Evolutionary conservation across 495 filamentous ascomycete species (phyloP), one percentile per base, ranked within the genome.

Genomic region (Xylaria grammica): DNA sequence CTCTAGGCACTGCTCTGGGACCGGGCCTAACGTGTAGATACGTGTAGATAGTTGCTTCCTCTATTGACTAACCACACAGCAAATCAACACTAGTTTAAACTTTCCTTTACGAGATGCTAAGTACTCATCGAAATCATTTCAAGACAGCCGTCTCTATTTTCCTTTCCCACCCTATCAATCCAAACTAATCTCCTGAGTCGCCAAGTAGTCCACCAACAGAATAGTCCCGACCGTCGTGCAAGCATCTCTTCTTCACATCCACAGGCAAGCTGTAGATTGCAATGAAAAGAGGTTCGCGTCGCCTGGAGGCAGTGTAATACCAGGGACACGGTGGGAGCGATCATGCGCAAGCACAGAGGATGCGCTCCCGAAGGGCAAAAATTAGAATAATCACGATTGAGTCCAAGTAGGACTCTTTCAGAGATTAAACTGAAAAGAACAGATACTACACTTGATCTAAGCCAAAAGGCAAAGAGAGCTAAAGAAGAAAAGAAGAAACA

Each of bases 361-460:
- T 77, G 46, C 72, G 46, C 71, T 62, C 64, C 72, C 87, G 59
- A 59, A 68, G 48, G 77, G 69, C 81, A 77, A 89, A 89, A 89
- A 90, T 88, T 81, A 82, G 86, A 84, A 83, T 89, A 90, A 90
- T 89, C 85, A 86, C 80, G 82, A 84, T 87, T 81, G 72, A 74
- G 80, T 77, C 78, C 75, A 81, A 74, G 73, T 86, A 80, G 81
- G 60, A 62, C 68, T 69, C 74, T 81, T 82, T 79, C 80, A 82
- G 80, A 81, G 76, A 81, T 91, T 90, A 91, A 90, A 91, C 88
- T 91, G 88, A 91, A 91, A 91, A 92, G 90, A 92, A 92, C 90
- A 92, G 90, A 92, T 93, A 92, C 89, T 91, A 92, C 89, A 92
- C 89, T 91, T 91, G 89, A 92, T 91, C 89, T 92, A 86, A 87